These are phyloP conservation scores for Mrakia gelida DNA, from an alignment of 768 basidiomycete genomes.

Conservation along the genomic window DNA sequence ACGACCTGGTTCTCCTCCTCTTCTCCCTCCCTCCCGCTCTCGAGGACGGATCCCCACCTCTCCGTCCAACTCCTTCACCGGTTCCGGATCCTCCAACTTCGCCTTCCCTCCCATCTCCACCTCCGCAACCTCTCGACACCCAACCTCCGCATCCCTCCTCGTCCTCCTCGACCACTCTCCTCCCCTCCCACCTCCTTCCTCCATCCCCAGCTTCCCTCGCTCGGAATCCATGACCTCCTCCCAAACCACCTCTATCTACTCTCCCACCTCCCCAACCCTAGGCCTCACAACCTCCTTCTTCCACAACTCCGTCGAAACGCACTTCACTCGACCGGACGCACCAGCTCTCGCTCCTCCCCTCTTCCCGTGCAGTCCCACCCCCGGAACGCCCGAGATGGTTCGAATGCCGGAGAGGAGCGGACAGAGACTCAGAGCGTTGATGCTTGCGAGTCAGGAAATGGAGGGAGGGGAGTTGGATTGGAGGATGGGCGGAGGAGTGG, in stretches of 20 bases:
- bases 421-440: neutral
- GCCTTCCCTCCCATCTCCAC: conserved; percentile 10
- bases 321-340: neutral
- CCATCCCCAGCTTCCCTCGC: neutral
- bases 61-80: neutral
- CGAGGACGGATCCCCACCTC: neutral
- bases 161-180: conserved; percentile 7
- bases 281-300: conserved; percentile 2
- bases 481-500: neutral
- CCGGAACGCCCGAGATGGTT: conserved; percentile 16
- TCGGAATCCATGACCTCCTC: neutral
- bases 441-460: neutral
- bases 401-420: conserved; percentile 4
- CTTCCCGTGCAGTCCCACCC: conserved; percentile 8
- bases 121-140: neutral
- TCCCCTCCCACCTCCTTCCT: neutral
- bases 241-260: conserved; percentile 9
- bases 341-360: conserved; percentile 8
- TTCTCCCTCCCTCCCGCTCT: neutral
- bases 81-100: neutral
- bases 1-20: neutral
- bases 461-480: neutral
- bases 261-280: conserved; percentile 5
- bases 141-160: neutral
- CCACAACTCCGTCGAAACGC: neutral